Percentiles rank a stretch among this genome's conserved stretches.
Conservation (phyloP, 2,329 filamentous ascomycete species). For the Ophiostoma tasmaniense region DNA sequence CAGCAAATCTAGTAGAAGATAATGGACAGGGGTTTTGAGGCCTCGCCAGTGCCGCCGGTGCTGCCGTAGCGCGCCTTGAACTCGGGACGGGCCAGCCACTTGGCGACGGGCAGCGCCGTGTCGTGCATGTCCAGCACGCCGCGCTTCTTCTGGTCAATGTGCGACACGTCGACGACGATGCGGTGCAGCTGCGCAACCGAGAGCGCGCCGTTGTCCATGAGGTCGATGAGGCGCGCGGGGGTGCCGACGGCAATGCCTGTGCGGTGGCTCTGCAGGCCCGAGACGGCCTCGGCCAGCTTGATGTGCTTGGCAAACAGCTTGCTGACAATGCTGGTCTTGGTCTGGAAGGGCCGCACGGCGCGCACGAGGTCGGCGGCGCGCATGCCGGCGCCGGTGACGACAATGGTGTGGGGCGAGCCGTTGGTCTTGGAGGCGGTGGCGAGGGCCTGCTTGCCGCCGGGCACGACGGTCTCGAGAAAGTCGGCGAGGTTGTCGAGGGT, state of each 20-base stretch:
- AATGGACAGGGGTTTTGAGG: constrained; percentile 46
- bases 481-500: constrained; percentile 63
- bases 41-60: constrained; percentile 19
- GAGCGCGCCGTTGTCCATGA: constrained; percentile 72
- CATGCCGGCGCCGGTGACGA: constrained; percentile 77
- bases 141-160: constrained; percentile 90
- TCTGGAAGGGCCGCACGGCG: constrained; percentile 67
- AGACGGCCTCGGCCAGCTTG: constrained; percentile 79
- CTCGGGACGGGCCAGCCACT: constrained; percentile 61
- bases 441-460: constrained; percentile 29
- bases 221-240: constrained; percentile 68
- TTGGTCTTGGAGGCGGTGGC: constrained; percentile 52
- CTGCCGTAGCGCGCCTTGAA: constrained; percentile 55
- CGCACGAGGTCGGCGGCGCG: constrained; percentile 77
- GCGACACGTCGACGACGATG: constrained; percentile 81
- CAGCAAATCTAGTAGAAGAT: constrained; percentile 17
- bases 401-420: constrained; percentile 73
- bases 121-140: constrained; percentile 95
- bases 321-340: constrained; percentile 66
- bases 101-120: constrained; percentile 69
- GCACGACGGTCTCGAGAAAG: constrained; percentile 63
- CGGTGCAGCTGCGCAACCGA: constrained; percentile 63
- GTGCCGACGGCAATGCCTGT: constrained; percentile 88
- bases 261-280: constrained; percentile 59
- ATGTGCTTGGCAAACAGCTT: constrained; percentile 99